Conservation (phyloP, 2,329 filamentous ascomycete genomes). For the Penicillium sp. region DNA sequence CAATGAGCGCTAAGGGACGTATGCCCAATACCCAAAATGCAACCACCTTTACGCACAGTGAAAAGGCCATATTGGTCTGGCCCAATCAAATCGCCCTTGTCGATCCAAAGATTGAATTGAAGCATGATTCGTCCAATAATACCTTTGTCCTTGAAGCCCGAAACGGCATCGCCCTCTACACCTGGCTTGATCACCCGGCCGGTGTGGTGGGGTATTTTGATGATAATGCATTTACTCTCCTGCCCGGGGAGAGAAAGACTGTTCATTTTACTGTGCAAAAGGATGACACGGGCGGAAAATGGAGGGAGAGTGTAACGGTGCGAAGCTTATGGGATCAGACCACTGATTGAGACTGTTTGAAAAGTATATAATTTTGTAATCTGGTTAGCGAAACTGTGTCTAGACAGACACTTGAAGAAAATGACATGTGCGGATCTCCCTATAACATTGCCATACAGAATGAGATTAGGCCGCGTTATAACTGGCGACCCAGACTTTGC, state of each 20-base stretch:
- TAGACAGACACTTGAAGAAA: no score
- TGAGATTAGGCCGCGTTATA: no score
- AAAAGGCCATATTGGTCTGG: slow-evolving; percentile 46
- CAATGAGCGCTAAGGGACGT: slow-evolving; percentile 41
- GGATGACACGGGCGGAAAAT: slow-evolving; percentile 40
- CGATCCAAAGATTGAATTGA: slow-evolving; percentile 45
- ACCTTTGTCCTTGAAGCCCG: slow-evolving; percentile 46
- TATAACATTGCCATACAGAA: no score
- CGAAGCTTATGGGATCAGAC: slow-evolving; percentile 49
- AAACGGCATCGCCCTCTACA: slow-evolving; percentile 47
- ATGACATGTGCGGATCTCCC: no score
- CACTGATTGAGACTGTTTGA: not conserved
- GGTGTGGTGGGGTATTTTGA: slow-evolving; percentile 48
- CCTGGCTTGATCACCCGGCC: slow-evolving; percentile 50
- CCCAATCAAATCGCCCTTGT: slow-evolving; percentile 43
- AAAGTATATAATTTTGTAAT: no score
- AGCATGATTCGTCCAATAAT: slow-evolving; percentile 23
- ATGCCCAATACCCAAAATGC: slow-evolving; percentile 41
- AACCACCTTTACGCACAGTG: slow-evolving; percentile 44
- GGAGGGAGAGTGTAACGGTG: slow-evolving; percentile 45
- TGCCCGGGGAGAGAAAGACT: slow-evolving; percentile 40
- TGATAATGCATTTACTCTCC: slow-evolving; percentile 49
- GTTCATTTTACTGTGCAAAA: slow-evolving; percentile 44
- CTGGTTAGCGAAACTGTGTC: no score
- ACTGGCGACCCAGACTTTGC: no score